Conservation (phyloP, 257 asterid genomes). For the Solanum chaucha region DNA sequence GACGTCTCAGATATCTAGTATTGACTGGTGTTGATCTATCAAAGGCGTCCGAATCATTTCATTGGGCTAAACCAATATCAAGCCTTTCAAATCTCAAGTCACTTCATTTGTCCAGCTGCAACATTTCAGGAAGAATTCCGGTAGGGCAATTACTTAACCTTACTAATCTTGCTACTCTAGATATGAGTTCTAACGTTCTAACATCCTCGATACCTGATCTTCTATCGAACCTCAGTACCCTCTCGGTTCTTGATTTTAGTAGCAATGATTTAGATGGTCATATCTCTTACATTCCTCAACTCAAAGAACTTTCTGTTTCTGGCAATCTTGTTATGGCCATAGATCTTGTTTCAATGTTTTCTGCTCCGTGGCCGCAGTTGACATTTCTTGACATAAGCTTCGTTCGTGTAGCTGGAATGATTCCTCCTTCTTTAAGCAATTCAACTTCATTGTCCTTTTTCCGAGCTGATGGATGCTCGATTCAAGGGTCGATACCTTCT, state of each 20-base stretch:
- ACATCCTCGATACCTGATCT: neutral
- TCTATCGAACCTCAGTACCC: neutral
- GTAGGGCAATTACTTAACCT: neutral
- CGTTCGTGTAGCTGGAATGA: neutral
- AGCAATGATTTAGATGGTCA: neutral
- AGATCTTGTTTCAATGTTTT: too few relatives aligned
- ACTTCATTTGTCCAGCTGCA: constrained; percentile 2
- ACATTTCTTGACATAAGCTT: neutral
- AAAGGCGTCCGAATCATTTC: neutral
- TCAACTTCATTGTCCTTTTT: neutral
- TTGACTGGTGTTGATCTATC: constrained; percentile 8
- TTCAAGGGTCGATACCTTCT: constrained; percentile 4
- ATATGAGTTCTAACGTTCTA: neutral
- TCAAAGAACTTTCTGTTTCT: neutral
- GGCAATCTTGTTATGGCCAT: neutral
- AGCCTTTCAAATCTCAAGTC: neutral
- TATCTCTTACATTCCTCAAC: neutral
- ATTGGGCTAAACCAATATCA: constrained; percentile 2
- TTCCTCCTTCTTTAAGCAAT: neutral
- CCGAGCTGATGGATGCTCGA: neutral
- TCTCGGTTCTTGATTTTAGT: neutral
- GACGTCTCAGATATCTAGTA: neutral
- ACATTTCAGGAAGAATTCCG: neutral
- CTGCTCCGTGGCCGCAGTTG: neutral
- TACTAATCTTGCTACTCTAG: neutral